Conservation (phyloP, 176 grass and related monocot species). For the Avena sativa region DNA sequence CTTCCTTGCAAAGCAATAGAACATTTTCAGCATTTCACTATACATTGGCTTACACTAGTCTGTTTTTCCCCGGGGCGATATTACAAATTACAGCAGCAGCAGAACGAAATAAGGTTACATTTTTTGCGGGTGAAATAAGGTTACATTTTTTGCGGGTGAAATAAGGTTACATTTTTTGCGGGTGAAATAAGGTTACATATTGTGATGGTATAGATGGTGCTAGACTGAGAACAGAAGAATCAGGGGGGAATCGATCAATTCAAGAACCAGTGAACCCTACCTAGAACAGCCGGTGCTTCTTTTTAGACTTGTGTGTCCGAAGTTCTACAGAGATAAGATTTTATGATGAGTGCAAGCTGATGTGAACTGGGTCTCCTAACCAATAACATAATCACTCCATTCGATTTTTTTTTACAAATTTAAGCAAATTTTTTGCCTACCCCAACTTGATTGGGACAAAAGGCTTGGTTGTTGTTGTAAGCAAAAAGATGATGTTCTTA, state of each 20-base stretch:
- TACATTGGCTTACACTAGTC: conserved; percentile 43
- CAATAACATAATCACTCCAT: too few species aligned
- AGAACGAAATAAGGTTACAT: conserved; percentile 40
- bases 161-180: too few species aligned
- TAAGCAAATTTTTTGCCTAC: too few species aligned
- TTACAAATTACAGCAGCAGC: conserved; percentile 38
- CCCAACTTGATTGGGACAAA: too few species aligned
- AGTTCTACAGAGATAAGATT: conserved; percentile 65
- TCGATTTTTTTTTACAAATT: too few species aligned
- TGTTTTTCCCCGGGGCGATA: not conserved
- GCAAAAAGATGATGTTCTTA: too few species aligned
- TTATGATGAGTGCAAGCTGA: conserved; percentile 19
- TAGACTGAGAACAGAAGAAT: conserved; percentile 19
- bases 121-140: too few species aligned
- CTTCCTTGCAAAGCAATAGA: not conserved
- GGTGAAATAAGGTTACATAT: conserved; percentile 40
- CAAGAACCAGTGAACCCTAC: conserved; percentile 22
- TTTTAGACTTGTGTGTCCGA: conserved; percentile 64
- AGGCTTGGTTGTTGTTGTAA: too few species aligned
- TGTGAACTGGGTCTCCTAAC: not conserved
- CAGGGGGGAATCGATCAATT: not conserved
- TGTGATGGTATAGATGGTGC: conserved; percentile 3
- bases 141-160: too few species aligned
- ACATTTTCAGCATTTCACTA: conserved; percentile 31
- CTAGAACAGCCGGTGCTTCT: conserved; percentile 95